Percentiles rank a stretch among this genome's conserved stretches.
Evolutionary conservation across 129 eudicot genomes (phyloP).

Genomic region (Pulicaria dysenterica): DNA sequence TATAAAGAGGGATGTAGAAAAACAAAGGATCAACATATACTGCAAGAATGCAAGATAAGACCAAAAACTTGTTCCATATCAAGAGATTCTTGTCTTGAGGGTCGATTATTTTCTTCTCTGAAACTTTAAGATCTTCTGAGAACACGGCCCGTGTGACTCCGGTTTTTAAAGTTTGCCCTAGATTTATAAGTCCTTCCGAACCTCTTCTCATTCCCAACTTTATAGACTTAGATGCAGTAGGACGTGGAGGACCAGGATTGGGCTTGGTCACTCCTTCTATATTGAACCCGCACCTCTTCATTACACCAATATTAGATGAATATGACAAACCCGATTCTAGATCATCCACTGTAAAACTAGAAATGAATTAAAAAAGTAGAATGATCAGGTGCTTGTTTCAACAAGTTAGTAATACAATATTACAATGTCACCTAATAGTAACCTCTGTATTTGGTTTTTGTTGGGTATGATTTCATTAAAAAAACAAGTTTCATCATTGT

Average conservation of each 20-base stretch:
- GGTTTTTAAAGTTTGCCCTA: conserved; percentile 63
- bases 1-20: conserved; percentile 77
- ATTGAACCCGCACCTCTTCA: conserved; percentile 58
- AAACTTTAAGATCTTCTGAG: conserved; percentile 88
- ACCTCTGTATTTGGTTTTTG: no score
- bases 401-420: conserved; percentile 1
- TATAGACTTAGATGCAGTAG: conserved; percentile 62
- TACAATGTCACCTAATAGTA: no score
- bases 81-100: conserved; percentile 91
- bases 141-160: conserved; percentile 80
- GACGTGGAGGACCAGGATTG: conserved; percentile 35
- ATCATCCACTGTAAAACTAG: conserved; percentile 45
- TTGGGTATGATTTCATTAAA: no score
- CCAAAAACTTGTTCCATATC: conserved; percentile 80
- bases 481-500: no score
- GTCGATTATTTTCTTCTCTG: conserved; percentile 75
- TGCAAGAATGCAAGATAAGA: conserved; percentile 79
- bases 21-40: conserved; percentile 92
- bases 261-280: conserved; percentile 51
- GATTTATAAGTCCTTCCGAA: conserved; percentile 70
- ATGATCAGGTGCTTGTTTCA: background rate
- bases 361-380: conserved; percentile 8
- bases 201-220: conserved; percentile 68
- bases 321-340: conserved; percentile 45
- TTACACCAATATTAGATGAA: conserved; percentile 44